Base-by-base conservation (phyloP, 371 early-diverging fungal genomes). In the Coemansia sp. region DNA sequence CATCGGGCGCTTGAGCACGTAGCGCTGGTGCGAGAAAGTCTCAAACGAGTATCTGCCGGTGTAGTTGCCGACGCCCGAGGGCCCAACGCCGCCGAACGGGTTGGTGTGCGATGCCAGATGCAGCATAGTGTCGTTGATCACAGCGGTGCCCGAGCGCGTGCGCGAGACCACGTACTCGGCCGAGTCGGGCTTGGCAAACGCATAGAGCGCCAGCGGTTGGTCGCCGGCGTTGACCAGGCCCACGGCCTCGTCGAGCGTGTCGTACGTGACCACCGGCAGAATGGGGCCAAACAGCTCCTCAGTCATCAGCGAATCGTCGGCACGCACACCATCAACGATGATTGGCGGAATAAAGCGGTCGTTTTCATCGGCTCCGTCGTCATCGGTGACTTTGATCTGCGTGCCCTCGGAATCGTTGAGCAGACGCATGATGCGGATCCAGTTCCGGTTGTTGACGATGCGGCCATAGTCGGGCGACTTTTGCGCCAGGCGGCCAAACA, bases 61-160 rank as follows among this genome's bases (percentile, higher is more conserved):
- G 77, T 95, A 97, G 11, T 69, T 70, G 49, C 98, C 98, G 77
- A 90, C 84, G 16, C 98, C 98, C 11, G 93, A 92, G 5, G 77
- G 64, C 3, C 97, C 97, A 8, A 88, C 84, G n/a, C 97, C 98
- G 62, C 96, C 97, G 77, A 96, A 96, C 36, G 97, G 97, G n/a
- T 92, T 62, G 34, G 69, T 58, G 38, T 81, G 75, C 12, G 80
- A 60, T 8, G 62, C 71, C 64, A 80, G 57, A 54, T 81, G 80
- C 43, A 91, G 78, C 60, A 93, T 55, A 12, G 86, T 84, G 64
- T 97, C 97, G 79, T 98, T 97, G 61, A 93, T 81, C 33, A 80
- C 63, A 2, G 85, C 87, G 56, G 82, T 85, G 29, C 97, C 98
- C 6, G 94, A 91, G 33, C 81, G 83, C 2, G 91, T 90, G 18